Evolutionary conservation across 495 filamentous ascomycete genomes (phyloP), one percentile per base, ranked within the genome.

Genomic region (Copromyces sp.): DNA sequence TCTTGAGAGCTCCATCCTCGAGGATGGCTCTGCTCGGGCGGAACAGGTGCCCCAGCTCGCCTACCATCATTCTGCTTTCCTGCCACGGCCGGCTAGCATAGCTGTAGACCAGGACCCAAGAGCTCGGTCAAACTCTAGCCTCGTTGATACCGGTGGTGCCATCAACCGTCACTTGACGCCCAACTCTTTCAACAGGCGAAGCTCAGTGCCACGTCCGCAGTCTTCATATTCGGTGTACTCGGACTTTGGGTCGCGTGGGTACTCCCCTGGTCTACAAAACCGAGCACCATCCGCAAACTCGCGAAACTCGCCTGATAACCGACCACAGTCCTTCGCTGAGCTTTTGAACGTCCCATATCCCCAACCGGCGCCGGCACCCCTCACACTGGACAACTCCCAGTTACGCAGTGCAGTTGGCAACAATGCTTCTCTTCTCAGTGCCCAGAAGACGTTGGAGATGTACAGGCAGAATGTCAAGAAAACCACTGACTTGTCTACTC

Each of bases 391-490:
- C 78, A 95, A 97, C 76, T 87, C 90, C 3, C 85, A 91, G 69
- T 83, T 99, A 32, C 89, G 90, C 70, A 87, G 86, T 61, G 87
- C 86, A n/a, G 90, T 98, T 17, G 95, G 95, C 24, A 90, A 87
- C 74, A 94, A 95, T 79, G 94, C 94, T 20, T 96, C 93, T 3
- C 84, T 98, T 11, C 86, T 99, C 37, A 94, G 94, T 78, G 90
- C 93, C 41, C 90, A 92, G 77, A 91, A 97, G 78, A 98, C 95
- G 2, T 86, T 99, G 71, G 94, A 98, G 73, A 97, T 98, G 95
- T 99, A 99, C 78, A 87, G 96, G 39, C 90, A 90, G 47, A 98
- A 97, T 78, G 92, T 97, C 32, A 98, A 97, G 85, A 99, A 98
- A 81, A 95, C 94, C 0, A 95, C 93, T 73, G 93, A 98, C 78